Conservation (phyloP, 2,329 filamentous ascomycete species). For the Teratosphaeria epicoccoides region DNA sequence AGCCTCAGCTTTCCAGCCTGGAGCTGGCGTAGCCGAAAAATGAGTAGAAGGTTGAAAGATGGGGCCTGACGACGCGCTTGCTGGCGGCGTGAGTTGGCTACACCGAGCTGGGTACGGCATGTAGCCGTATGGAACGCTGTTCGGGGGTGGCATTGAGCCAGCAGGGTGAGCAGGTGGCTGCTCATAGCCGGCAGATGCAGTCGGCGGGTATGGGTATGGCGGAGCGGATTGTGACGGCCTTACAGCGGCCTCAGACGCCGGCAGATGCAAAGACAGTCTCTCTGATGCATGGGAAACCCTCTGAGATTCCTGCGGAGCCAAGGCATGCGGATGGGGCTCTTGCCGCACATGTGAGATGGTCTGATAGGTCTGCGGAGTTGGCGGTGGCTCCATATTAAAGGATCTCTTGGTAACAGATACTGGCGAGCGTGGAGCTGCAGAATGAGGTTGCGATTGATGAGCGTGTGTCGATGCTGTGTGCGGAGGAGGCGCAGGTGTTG, state of each 20-base stretch:
- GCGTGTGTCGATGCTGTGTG: constrained; percentile 8
- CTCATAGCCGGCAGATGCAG: constrained; percentile 28
- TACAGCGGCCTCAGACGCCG: constrained; percentile 16
- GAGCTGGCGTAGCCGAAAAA: constrained; percentile 31
- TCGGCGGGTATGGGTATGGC: constrained; percentile 9
- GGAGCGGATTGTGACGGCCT: constrained; percentile 15
- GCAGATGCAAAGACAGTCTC: constrained; percentile 22
- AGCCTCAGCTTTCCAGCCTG: constrained; percentile 25
- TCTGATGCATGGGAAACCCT: constrained; percentile 14
- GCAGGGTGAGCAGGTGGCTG: constrained; percentile 25
- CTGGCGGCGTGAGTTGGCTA: constrained; percentile 29
- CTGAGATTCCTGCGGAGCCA: constrained; percentile 8
- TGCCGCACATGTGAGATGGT: constrained; percentile 10
- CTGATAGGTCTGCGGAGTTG: constrained; percentile 15
- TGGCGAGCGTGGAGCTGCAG: constrained; percentile 17
- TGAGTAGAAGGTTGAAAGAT: constrained; percentile 33
- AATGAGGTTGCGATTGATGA: constrained; percentile 13
- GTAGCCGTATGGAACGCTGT: constrained; percentile 27
- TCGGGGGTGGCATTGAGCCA: constrained; percentile 29
- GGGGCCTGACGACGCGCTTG: constrained; percentile 24
- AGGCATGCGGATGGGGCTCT: constrained; percentile 7
- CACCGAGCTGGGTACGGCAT: constrained; percentile 32
- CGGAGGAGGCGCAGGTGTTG: constrained; percentile 10
- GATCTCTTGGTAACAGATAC: constrained; percentile 14
- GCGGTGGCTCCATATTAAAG: constrained; percentile 22